phyloP scores from a whole-genome alignment of 2,329 filamentous ascomycete species.

The Thielaviopsis ethacetica region DNA sequence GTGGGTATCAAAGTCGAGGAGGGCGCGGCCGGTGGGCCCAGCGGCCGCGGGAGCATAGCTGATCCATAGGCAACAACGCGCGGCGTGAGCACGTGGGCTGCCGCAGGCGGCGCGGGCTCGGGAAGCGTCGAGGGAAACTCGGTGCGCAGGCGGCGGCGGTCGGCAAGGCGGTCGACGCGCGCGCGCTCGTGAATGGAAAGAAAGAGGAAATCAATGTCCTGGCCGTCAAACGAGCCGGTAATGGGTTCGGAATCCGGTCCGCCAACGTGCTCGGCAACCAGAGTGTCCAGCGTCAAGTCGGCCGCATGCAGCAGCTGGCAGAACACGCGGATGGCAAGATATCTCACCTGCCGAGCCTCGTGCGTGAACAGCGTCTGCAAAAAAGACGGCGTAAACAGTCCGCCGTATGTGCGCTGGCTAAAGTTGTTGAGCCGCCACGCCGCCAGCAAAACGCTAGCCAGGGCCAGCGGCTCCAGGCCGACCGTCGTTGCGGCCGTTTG shows the following conservation, averaged over 20 bases:
- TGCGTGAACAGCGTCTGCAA: conserved; percentile 55
- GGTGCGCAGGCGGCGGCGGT: conserved; percentile 1
- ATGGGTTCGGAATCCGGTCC: conserved; percentile 41
- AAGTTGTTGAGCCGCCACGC: conserved; percentile 67
- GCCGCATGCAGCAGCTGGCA: conserved; percentile 64
- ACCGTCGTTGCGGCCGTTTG: conserved; percentile 6
- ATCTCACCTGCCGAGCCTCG: conserved; percentile 46
- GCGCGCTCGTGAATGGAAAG: conserved; percentile 41
- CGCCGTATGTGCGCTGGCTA: conserved; percentile 51
- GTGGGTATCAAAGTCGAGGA: conserved; percentile 36
- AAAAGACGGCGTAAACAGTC: conserved; percentile 45
- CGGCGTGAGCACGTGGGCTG: conserved; percentile 33
- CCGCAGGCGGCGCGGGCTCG: conserved; percentile 8
- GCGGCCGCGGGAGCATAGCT: conserved; percentile 49
- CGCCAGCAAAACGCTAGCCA: conserved; percentile 40
- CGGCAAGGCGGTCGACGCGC: conserved; percentile 24
- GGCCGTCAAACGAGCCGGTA: conserved; percentile 58
- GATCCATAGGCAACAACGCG: conserved; percentile 49
- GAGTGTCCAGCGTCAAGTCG: conserved; percentile 58
- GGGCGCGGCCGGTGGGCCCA: conserved; percentile 21
- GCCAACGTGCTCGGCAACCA: conserved; percentile 51
- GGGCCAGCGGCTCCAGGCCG: conserved; percentile 12
- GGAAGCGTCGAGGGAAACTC: neutral
- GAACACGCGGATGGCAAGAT: conserved; percentile 67
- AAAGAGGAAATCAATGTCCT: conserved; percentile 63